Base-by-base conservation (phyloP, 1,284 basidiomycete species). In the Boletus holoroseus region DNA sequence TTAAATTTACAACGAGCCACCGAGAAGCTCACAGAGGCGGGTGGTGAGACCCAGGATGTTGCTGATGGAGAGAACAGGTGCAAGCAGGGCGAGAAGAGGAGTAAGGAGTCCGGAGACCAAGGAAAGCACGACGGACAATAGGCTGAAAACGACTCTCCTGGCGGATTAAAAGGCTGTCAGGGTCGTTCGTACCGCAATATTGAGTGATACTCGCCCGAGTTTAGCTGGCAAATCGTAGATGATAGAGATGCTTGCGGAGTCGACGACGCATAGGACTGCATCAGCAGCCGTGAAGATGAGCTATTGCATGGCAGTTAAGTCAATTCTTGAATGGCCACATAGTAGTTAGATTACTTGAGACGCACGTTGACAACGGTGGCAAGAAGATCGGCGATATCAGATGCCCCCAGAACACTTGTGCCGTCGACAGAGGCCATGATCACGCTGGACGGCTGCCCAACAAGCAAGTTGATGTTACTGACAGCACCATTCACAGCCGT, bases 381-480 rank as follows among this genome's bases (percentile, higher is more conserved):
- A 22, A 60, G 49, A 32, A 58, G 41, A 22, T 3, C 1, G 5
- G 56, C 50, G 8, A 61, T 53, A 3, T 56, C 56, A 16, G 57
- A 42, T 22, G 44, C 24, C 3, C 2, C 18, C 1, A 55, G 42
- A 30, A 12, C 36, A 13, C 37, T 39, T 3, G 39, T 24, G 4
- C 56, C 50, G 18, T 60, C 58, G 26, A 39, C 30, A 24, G 56
- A 58, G 6, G 46, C 39, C 49, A 58, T 2, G 42, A 50, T 52
- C 13, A 42, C 27, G 0, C 5, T 3, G n/a, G 5, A 1, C n/a
- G 56, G 37, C 22, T 58, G 47, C 22, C 49, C 56, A 12, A 27
- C 13, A 15, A 58, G 50, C 9, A 28, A 2, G 13, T 49, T 49
- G 44, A 60, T 9, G 12, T 13, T 28, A 35, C 7, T 26, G 45